Evolutionary conservation across 2,329 filamentous ascomycete genomes (phyloP), one percentile per base, ranked within the genome.

Genomic region (Claviceps pazoutovae): DNA sequence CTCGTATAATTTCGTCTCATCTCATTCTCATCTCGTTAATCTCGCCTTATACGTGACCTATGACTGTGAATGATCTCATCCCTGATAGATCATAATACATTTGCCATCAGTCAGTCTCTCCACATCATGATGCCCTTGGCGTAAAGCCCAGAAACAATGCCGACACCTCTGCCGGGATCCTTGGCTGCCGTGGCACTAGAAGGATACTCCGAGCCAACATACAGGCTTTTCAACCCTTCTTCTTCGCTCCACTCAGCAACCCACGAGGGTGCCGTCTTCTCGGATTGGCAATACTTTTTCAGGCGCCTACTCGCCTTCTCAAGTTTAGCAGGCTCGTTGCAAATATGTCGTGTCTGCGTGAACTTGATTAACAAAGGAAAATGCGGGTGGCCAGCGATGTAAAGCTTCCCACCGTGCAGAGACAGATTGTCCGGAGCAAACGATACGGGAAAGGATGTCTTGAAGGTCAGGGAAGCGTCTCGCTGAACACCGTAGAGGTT

Each of bases 391-490:
- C 71, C 71, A 0, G 71, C 66, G 17, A 69, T 64, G 9, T 71
- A 53, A 17, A 73, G 62, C n/a, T 59, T 61, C 46, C 58, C 56
- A 39, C 37, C 57, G 21, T 49, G 59, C 3, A 62, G 47, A 0
- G 66, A 65, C 11, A 73, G 59, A 44, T 73, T 73, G 53, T 73
- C 71, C 0, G 69, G 65, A 6, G 66, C 34, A 53, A 71, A 73
- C 0, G 69, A 66, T 2, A 56, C 46, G 4, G n/a, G 26, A 9
- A 56, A 44, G 3, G 41, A 51, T 4, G 52, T 46, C 26, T 36
- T 49, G 34, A 52, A 51, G 3, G 17, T 16, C 13, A 55, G 49
- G 4, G 49, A 41, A 9, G 42, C 38, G 46, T 53, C 42, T 13
- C 36, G 2, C 9, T 17, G 51, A 8, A 65, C 47, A 6, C 48